phyloP scores from a whole-genome alignment of 805 yeast species.

The Torulaspora microellipsoides region DNA sequence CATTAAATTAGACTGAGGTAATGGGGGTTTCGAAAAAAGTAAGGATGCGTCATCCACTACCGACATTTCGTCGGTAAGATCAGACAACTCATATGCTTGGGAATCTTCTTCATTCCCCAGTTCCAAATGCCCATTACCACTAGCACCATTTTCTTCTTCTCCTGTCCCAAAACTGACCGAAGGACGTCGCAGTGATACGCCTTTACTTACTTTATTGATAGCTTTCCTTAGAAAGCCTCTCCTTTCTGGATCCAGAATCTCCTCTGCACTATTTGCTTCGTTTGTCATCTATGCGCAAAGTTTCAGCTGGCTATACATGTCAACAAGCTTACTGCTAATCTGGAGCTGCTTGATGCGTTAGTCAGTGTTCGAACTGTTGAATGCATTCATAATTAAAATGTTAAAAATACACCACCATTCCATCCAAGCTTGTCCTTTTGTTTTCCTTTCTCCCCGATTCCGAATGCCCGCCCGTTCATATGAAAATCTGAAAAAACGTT shows the following conservation, averaged over 20 bases:
- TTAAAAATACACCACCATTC: too few species aligned
- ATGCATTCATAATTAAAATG: too few species aligned
- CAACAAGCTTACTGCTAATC: neutral
- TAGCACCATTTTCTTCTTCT: slow-evolving; percentile 3
- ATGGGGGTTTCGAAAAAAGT: slow-evolving; percentile 32
- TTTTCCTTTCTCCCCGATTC: too few species aligned
- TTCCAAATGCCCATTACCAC: neutral
- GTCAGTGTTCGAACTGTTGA: too few species aligned
- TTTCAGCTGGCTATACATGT: slow-evolving; percentile 1
- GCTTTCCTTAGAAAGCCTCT: slow-evolving; percentile 13
- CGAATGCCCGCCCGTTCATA: too few species aligned
- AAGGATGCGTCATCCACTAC: slow-evolving; percentile 18
- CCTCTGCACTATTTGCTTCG: slow-evolving; percentile 6
- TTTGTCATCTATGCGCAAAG: slow-evolving; percentile 5
- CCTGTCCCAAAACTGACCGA: slow-evolving; percentile 4
- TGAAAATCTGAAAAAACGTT: too few species aligned
- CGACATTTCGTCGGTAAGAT: slow-evolving; percentile 7
- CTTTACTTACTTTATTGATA: slow-evolving; percentile 9
- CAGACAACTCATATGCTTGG: slow-evolving; percentile 3
- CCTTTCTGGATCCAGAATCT: slow-evolving; percentile 8
- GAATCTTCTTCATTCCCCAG: slow-evolving; percentile 1
- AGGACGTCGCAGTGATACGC: slow-evolving; percentile 12
- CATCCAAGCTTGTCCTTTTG: too few species aligned
- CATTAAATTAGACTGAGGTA: slow-evolving; percentile 49
- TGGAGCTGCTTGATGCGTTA: neutral